A percentile compares a stretch with the other conserved stretches of the same genome.
These are phyloP conservation scores for Penicillium robsamsonii DNA, from an alignment of 495 filamentous ascomycete species.

Conservation along the genomic window DNA sequence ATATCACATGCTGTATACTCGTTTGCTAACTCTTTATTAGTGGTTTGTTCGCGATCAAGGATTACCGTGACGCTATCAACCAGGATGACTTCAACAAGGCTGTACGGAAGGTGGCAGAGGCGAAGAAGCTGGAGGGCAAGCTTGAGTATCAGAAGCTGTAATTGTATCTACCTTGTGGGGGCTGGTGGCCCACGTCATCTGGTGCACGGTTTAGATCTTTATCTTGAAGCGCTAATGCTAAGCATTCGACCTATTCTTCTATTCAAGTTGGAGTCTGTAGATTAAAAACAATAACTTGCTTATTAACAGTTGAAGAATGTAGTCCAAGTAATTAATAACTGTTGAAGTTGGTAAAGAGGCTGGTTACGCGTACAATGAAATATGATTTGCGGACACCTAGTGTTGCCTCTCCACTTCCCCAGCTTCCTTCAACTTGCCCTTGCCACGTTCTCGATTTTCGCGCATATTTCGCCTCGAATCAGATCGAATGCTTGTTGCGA, in stretches of 20 bases:
- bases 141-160: conserved; percentile 97
- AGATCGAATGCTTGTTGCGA: neutral
- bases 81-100: conserved; percentile 99
- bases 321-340: neutral
- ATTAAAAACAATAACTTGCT: neutral
- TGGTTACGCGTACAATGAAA: conserved; percentile 4
- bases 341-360: neutral
- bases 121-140: conserved; percentile 98
- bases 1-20: conserved; percentile 8
- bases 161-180: conserved; percentile 28
- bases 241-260: conserved; percentile 11
- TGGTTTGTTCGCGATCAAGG: conserved; percentile 95
- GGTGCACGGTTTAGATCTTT: conserved; percentile 20
- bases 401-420: conserved; percentile 19
- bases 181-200: conserved; percentile 7
- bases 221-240: conserved; percentile 19
- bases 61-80: conserved; percentile 90
- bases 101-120: conserved; percentile 91
- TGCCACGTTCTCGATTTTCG: conserved; percentile 6
- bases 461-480: neutral
- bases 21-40: conserved; percentile 45
- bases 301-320: neutral
- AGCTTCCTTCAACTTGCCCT: conserved; percentile 4
- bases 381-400: conserved; percentile 11
- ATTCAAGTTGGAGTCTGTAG: neutral